These are phyloP conservation scores for Echinosophora koreensis DNA, from an alignment of 306 rosid genomes.

Conservation along the genomic window DNA sequence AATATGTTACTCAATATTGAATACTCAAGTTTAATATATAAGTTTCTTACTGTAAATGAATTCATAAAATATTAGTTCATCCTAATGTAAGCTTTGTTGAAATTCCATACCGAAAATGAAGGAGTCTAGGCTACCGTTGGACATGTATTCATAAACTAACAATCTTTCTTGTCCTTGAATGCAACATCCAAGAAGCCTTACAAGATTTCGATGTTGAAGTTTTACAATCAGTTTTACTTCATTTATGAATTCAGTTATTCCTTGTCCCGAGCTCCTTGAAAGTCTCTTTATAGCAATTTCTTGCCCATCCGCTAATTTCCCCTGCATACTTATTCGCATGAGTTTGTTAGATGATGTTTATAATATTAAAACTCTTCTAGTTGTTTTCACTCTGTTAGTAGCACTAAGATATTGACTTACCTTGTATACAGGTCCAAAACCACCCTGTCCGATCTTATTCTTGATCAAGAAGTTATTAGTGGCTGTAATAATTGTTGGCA, in stretches of 20 bases:
- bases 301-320: neutral
- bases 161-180: neutral
- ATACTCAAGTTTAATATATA: no score
- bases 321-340: neutral
- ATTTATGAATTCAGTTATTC: neutral
- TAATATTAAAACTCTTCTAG: no score
- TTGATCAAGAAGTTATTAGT: slow-evolving; percentile 42
- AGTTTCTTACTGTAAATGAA: no score
- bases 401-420: neutral
- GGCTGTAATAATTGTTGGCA: slow-evolving; percentile 47
- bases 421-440: slow-evolving; percentile 12
- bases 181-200: neutral
- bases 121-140: neutral
- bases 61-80: no score
- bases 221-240: neutral
- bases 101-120: neutral
- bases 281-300: neutral
- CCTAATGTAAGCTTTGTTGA: neutral
- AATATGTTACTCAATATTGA: neutral
- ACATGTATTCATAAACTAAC: neutral
- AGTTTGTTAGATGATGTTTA: no score
- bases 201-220: neutral
- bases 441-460: slow-evolving; percentile 26
- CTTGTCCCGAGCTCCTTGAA: neutral
- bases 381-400: neutral